Percentiles rank a stretch among this genome's conserved stretches.
These are phyloP conservation scores for Candida hungchunana DNA, from an alignment of 805 yeast genomes.

Conservation along the genomic window DNA sequence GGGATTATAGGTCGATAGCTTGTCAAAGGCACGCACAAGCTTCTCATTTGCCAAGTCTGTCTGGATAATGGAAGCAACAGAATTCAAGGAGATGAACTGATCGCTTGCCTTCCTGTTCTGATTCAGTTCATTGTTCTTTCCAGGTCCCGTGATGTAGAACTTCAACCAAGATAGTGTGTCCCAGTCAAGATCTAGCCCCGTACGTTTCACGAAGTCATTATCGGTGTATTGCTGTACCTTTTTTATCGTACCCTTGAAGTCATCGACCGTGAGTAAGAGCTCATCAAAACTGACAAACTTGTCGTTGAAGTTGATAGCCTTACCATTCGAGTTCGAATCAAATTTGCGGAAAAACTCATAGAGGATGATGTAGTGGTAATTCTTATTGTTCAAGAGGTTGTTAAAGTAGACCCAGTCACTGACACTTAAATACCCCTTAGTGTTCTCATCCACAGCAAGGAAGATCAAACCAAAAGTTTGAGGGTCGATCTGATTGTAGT, in stretches of 20 bases:
- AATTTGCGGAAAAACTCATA: constrained; percentile 51
- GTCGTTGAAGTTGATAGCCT: constrained; percentile 35
- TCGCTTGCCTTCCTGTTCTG: constrained; percentile 13
- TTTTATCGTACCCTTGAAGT: constrained; percentile 31
- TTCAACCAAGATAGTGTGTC: constrained; percentile 23
- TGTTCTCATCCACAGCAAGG: constrained; percentile 69
- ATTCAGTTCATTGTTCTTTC: constrained; percentile 5
- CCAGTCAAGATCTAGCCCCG: constrained; percentile 34
- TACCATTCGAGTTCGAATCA: constrained; percentile 30
- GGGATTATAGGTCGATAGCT: constrained; percentile 31
- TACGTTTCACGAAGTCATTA: constrained; percentile 28
- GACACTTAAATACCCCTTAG: constrained; percentile 62
- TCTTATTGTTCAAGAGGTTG: constrained; percentile 43
- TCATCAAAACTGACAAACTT: constrained; percentile 36
- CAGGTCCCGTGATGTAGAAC: constrained; percentile 16
- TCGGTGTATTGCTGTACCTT: constrained; percentile 30
- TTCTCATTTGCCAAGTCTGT: constrained; percentile 36
- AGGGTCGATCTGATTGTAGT: constrained; percentile 49
- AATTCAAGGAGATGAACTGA: constrained; percentile 33
- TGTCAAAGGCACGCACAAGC: constrained; percentile 21
- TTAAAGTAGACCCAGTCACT: constrained; percentile 75
- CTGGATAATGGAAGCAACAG: constrained; percentile 38
- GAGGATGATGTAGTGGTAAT: constrained; percentile 46
- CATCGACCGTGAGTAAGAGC: constrained; percentile 26
- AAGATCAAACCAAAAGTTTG: constrained; percentile 70